phyloP scores from a whole-genome alignment of 306 rosid genomes.

The Dicorynia guianensis region DNA sequence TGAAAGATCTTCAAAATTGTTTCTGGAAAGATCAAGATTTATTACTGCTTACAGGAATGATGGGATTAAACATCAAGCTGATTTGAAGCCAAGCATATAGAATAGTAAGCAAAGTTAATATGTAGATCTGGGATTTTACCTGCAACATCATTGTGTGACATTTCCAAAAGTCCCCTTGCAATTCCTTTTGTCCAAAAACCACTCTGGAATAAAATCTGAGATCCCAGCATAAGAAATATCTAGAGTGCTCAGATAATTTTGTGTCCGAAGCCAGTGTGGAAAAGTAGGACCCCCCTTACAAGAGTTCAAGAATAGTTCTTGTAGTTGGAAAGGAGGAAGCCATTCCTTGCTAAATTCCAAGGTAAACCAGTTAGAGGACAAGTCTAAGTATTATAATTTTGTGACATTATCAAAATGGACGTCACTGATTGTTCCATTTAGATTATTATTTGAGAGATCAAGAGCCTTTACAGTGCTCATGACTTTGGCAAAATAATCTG shows the following conservation, averaged over 20 bases:
- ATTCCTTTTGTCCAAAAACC: background rate
- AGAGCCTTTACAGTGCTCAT: background rate
- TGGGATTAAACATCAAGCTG: no score
- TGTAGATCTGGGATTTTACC: background rate
- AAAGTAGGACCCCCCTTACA: constrained; percentile 2
- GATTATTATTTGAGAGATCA: background rate
- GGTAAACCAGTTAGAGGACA: background rate
- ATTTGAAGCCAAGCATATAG: no score
- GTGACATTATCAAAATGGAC: constrained; percentile 8
- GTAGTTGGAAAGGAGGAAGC: constrained; percentile 39
- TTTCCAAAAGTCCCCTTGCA: background rate
- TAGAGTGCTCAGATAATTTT: background rate
- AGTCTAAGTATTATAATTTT: accelerated
- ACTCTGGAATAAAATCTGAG: background rate
- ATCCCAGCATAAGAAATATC: background rate
- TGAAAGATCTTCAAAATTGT: no score
- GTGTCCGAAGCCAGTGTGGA: constrained; percentile 35
- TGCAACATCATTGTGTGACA: background rate
- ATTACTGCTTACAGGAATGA: no score
- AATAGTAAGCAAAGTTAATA: no score
- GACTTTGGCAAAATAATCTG: background rate
- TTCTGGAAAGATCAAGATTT: no score
- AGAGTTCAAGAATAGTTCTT: accelerated
- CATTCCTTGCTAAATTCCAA: background rate
- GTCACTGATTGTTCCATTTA: background rate